A percentile compares a stretch with the other conserved stretches of the same genome.
Evolutionary conservation across 352 stramenopile species (phyloP).

Genomic region (Pythium grandisporangium): DNA sequence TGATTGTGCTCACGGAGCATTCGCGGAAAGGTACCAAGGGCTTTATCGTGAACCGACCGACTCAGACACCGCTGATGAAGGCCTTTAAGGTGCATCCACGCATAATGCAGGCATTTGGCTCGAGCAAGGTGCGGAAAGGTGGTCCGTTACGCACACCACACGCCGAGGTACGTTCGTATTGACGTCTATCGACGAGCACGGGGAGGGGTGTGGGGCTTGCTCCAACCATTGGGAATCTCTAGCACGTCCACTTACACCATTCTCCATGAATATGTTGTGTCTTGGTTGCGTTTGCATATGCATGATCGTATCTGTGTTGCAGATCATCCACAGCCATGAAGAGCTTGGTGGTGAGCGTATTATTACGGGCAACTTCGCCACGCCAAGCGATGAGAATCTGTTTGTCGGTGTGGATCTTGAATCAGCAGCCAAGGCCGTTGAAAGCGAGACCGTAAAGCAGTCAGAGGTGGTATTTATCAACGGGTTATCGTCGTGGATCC

Average conservation of each 20-base stretch:
- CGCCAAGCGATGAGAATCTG: constrained; percentile 24
- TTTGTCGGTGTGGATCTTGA: constrained; percentile 69
- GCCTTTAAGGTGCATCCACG: constrained; percentile 50
- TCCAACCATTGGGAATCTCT: too few species aligned
- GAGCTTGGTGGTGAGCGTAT: constrained; percentile 58
- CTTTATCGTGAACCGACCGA: constrained; percentile 68
- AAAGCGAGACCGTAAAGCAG: constrained; percentile 37
- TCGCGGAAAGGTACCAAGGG: constrained; percentile 40
- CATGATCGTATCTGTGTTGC: background rate
- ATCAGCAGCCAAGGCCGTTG: constrained; percentile 38
- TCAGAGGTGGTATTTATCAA: constrained; percentile 74
- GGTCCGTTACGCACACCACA: constrained; percentile 55
- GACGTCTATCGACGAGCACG: too few species aligned
- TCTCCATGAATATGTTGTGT: background rate
- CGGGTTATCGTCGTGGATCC: constrained; percentile 60
- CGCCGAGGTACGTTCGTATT: constrained; percentile 43
- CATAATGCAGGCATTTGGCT: constrained; percentile 49
- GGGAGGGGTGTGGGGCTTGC: too few species aligned
- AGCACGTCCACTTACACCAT: background rate
- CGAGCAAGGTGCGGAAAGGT: constrained; percentile 43
- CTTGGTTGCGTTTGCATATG: constrained; percentile 1
- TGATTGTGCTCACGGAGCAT: constrained; percentile 72
- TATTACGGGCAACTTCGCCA: constrained; percentile 33
- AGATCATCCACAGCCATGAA: constrained; percentile 49
- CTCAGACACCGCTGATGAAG: constrained; percentile 37